A percentile compares a stretch with the other conserved stretches of the same genome.
Evolutionary conservation across 164 flowering plant species (phyloP).

Genomic region (Nelumbo lutea): DNA sequence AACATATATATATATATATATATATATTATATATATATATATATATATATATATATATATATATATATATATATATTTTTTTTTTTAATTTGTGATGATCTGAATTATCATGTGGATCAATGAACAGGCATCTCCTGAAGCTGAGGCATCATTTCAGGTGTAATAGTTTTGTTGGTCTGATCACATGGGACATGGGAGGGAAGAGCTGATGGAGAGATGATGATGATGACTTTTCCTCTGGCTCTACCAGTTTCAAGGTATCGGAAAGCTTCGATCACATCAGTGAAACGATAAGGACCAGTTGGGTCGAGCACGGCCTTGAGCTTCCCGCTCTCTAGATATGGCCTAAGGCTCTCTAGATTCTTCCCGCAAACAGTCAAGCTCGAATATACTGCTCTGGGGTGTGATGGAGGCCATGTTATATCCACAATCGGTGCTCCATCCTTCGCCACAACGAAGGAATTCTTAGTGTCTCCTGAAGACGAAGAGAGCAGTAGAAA

Average conservation of each 20-base stretch:
- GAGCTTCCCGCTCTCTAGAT: slow-evolving; percentile 33
- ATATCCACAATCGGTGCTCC: slow-evolving; percentile 33
- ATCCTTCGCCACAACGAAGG: slow-evolving; percentile 35
- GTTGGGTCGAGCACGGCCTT: slow-evolving; percentile 35
- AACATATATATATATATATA: too few species aligned
- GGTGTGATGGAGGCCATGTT: slow-evolving; percentile 43
- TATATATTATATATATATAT: too few species aligned
- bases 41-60: too few species aligned
- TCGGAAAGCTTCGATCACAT: slow-evolving; percentile 33
- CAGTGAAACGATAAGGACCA: slow-evolving; percentile 27
- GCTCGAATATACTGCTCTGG: slow-evolving; percentile 33
- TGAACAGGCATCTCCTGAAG: neutral
- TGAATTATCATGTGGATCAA: neutral
- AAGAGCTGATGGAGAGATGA: slow-evolving; percentile 16
- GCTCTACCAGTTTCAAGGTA: slow-evolving; percentile 51
- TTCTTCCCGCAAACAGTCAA: slow-evolving; percentile 35
- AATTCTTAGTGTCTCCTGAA: slow-evolving; percentile 34
- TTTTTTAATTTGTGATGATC: too few species aligned
- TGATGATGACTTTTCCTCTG: slow-evolving; percentile 39
- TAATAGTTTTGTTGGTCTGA: neutral
- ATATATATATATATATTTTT: too few species aligned
- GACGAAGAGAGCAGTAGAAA: neutral
- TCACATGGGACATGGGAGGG: slow-evolving; percentile 5
- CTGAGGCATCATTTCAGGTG: neutral
- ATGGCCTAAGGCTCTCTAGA: slow-evolving; percentile 35